phyloP scores from a whole-genome alignment of 345 rosid species.

The Populus simonii region DNA sequence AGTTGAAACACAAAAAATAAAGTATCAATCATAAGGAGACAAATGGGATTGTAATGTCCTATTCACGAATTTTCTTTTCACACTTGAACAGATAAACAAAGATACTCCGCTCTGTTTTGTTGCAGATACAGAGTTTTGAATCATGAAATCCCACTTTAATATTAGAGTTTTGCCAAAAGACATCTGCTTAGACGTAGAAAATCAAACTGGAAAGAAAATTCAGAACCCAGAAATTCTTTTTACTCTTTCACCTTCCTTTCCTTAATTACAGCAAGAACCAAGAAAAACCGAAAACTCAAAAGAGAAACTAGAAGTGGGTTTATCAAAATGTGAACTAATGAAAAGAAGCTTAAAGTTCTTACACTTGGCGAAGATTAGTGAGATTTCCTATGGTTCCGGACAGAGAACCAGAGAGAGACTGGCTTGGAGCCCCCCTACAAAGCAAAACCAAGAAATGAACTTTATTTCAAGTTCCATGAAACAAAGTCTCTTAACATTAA shows the following conservation, averaged over 20 bases:
- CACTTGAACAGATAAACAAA: not conserved
- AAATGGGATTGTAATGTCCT: not conserved
- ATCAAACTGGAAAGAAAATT: not conserved
- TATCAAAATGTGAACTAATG: not conserved
- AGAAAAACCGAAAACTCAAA: constrained; percentile 5
- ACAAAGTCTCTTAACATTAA: not conserved
- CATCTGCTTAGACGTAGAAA: not conserved
- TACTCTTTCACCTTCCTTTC: not conserved
- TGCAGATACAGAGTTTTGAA: not conserved
- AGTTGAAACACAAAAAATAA: constrained; percentile 2
- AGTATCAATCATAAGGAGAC: not conserved
- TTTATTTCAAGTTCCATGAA: not conserved
- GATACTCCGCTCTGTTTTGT: not conserved
- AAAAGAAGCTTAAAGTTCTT: constrained; percentile 23
- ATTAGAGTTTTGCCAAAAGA: not conserved
- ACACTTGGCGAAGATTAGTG: constrained; percentile 92
- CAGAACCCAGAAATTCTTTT: not conserved
- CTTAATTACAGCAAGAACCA: not conserved
- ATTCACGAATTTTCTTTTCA: not conserved
- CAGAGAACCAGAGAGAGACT: constrained; percentile 80
- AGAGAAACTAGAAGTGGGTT: constrained; percentile 2
- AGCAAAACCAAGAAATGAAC: constrained; percentile 28
- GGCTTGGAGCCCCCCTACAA: constrained; percentile 85
- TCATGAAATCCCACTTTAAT: not conserved
- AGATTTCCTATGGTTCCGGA: constrained; percentile 73